Conservation (phyloP, 257 asterid species). For the Knoxia roxburghii region DNA sequence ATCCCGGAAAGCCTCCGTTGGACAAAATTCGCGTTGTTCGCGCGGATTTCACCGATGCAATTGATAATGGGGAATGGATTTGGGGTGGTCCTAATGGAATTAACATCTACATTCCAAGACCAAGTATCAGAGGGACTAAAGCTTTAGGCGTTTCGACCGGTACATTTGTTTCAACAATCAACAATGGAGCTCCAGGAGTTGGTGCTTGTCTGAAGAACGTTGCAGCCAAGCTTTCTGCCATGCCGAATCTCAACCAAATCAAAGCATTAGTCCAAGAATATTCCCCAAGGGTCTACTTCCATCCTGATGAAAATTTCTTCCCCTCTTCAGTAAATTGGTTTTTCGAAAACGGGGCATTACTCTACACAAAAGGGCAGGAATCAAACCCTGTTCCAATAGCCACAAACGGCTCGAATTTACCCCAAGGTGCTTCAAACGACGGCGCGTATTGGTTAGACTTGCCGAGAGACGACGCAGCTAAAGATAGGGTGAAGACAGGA, state of each 20-base stretch:
- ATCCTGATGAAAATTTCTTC: slow-evolving; percentile 57
- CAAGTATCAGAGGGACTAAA: slow-evolving; percentile 42
- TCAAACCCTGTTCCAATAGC: slow-evolving; percentile 38
- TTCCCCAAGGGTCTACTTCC: slow-evolving; percentile 57
- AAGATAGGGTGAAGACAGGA: slow-evolving; percentile 50
- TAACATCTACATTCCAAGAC: slow-evolving; percentile 37
- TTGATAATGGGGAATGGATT: slow-evolving; percentile 33
- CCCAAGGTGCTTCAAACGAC: slow-evolving; percentile 66
- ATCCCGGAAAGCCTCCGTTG: slow-evolving; percentile 29
- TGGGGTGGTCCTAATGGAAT: slow-evolving; percentile 47
- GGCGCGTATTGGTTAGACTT: slow-evolving; percentile 72
- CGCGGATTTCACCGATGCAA: slow-evolving; percentile 24
- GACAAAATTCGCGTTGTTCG: slow-evolving; percentile 35
- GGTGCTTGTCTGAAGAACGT: slow-evolving; percentile 49
- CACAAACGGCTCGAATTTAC: slow-evolving; percentile 60
- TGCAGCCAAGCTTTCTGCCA: slow-evolving; percentile 18
- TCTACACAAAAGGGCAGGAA: slow-evolving; percentile 57
- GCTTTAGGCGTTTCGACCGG: slow-evolving; percentile 50
- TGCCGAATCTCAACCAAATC: slow-evolving; percentile 64
- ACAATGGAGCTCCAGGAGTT: slow-evolving; percentile 21
- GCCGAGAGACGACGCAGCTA: slow-evolving; percentile 40
- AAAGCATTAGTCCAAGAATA: slow-evolving; percentile 42
- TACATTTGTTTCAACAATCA: slow-evolving; percentile 35
- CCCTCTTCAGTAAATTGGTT: slow-evolving; percentile 76
- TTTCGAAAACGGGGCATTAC: slow-evolving; percentile 63